These are phyloP conservation scores for Tilletia walkeri DNA, from an alignment of 1,284 basidiomycete species.

Conservation along the genomic window DNA sequence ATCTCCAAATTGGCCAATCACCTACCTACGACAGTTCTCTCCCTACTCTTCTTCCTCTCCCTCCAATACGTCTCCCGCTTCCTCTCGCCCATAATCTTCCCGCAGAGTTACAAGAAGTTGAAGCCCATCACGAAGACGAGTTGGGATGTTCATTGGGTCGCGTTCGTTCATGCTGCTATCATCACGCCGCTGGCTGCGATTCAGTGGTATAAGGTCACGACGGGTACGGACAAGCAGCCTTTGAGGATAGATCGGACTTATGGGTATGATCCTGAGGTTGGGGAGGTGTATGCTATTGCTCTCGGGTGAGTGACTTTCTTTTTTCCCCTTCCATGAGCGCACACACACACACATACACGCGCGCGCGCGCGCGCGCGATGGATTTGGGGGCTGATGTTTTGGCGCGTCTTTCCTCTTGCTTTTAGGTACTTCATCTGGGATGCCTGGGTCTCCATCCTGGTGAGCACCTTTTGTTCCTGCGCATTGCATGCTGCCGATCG, in stretches of 20 bases:
- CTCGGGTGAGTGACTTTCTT: constrained; percentile 26
- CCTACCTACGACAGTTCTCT: constrained; percentile 45
- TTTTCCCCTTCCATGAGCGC: background rate
- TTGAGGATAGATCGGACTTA: constrained; percentile 42
- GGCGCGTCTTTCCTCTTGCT: background rate
- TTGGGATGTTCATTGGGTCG: constrained; percentile 57
- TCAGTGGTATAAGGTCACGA: constrained; percentile 37
- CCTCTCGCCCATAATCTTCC: constrained; percentile 47
- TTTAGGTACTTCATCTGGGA: constrained; percentile 51
- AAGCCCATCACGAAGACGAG: constrained; percentile 43
- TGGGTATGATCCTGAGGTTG: constrained; percentile 47
- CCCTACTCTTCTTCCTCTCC: constrained; percentile 46
- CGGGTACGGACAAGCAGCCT: constrained; percentile 29
- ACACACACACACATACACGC: background rate
- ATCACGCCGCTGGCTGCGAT: constrained; percentile 41
- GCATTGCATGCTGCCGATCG: too few relatives aligned
- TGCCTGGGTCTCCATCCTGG: constrained; percentile 44
- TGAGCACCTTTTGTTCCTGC: background rate
- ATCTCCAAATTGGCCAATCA: constrained; percentile 46
- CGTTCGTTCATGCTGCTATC: constrained; percentile 43
- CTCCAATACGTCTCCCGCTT: constrained; percentile 49
- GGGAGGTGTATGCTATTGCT: constrained; percentile 46
- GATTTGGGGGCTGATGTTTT: background rate
- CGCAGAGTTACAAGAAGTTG: constrained; percentile 45
- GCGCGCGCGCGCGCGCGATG: background rate